A percentile compares a stretch with the other conserved stretches of the same genome.
These are phyloP conservation scores for Acanthamoeba triangularis DNA, from an alignment of 208 protist genomes.

Conservation along the genomic window DNA sequence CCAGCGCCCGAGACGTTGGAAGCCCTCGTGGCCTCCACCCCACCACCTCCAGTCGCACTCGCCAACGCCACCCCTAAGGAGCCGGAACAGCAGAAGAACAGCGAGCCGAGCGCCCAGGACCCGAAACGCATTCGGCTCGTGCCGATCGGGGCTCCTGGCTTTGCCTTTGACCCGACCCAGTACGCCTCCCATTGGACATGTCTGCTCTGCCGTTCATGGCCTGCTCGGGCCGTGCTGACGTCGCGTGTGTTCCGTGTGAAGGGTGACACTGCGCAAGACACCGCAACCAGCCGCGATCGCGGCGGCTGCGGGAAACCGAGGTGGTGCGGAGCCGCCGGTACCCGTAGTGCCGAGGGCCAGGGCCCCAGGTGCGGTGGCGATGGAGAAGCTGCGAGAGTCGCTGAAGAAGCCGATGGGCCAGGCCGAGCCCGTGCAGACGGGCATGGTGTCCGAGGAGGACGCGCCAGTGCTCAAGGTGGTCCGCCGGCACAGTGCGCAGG, in stretches of 20 bases:
- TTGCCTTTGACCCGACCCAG: background rate
- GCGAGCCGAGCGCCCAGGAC: background rate
- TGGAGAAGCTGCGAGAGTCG: background rate
- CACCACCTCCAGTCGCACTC: no score
- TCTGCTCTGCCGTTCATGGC: background rate
- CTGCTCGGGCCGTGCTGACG: background rate
- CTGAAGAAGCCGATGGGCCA: background rate
- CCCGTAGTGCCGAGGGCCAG: background rate
- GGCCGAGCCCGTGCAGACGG: background rate
- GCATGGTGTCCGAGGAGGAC: background rate
- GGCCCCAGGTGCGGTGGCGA: background rate
- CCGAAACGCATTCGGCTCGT: background rate
- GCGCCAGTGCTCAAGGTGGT: background rate
- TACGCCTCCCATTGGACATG: background rate
- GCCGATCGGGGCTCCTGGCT: background rate
- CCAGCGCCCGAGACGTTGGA: no score
- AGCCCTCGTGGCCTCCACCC: no score
- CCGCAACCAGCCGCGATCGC: background rate
- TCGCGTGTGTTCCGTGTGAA: background rate
- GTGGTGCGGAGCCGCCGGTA: background rate
- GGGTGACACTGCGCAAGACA: background rate
- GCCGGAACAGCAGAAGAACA: no score
- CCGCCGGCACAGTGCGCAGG: constrained; percentile 22
- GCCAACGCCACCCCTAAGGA: no score
- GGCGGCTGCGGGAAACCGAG: background rate